Evolutionary conservation across 768 basidiomycete genomes (phyloP).

Genomic region (Kwoniella pini): DNA sequence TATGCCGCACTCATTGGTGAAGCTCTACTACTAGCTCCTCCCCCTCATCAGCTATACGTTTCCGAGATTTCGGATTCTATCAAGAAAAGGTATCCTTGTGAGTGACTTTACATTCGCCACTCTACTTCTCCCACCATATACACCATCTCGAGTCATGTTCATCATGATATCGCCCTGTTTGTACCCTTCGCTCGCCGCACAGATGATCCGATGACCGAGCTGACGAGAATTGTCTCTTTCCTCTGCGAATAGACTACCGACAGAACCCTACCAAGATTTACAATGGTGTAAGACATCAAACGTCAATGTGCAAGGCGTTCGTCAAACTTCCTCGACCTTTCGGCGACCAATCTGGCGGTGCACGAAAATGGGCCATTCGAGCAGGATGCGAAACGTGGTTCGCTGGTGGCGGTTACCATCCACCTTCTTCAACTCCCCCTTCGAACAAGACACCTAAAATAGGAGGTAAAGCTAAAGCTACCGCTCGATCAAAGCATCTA

Average conservation of each 20-base stretch:
- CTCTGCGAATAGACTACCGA: conserved; percentile 42
- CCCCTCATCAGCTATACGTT: conserved; percentile 49
- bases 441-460: conserved; percentile 4
- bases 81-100: conserved; percentile 49
- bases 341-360: conserved; percentile 52
- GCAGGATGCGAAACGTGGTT: conserved; percentile 53
- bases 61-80: conserved; percentile 50
- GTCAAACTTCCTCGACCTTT: conserved; percentile 51
- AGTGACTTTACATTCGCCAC: conserved; percentile 22
- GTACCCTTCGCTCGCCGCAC: background rate
- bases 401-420: conserved; percentile 40
- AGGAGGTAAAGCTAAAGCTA: conserved; percentile 42
- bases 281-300: conserved; percentile 54
- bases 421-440: conserved; percentile 21
- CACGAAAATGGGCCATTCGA: conserved; percentile 53
- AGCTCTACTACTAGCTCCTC: conserved; percentile 44
- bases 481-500: conserved; percentile 41
- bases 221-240: conserved; percentile 12
- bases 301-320: conserved; percentile 52
- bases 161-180: background rate
- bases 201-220: background rate
- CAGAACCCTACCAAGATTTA: conserved; percentile 54
- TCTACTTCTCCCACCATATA: background rate
- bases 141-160: no score
- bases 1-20: conserved; percentile 53